A percentile compares a stretch with the other conserved stretches of the same genome.
These are phyloP conservation scores for Podaxis sp. DNA, from an alignment of 768 basidiomycete genomes.

Conservation along the genomic window DNA sequence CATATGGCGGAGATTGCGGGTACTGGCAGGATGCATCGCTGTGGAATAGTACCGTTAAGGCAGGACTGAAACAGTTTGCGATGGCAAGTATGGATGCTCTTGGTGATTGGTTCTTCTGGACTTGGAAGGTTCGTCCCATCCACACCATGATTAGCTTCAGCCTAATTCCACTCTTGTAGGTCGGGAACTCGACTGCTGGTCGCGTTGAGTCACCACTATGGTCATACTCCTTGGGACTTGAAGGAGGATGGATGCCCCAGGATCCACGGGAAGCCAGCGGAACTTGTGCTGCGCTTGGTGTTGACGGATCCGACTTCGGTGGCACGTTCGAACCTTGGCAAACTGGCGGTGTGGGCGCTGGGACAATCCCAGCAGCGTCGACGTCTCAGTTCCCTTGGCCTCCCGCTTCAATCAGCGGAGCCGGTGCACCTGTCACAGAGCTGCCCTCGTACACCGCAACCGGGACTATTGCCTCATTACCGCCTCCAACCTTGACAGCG, in stretches of 20 bases:
- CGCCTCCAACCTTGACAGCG: conserved; percentile 38
- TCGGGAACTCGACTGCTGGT: conserved; percentile 34
- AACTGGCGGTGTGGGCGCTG: conserved; percentile 63
- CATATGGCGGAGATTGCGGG: conserved; percentile 33
- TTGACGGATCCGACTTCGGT: conserved; percentile 31
- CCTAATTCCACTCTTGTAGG: conserved; percentile 22
- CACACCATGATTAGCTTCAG: neutral
- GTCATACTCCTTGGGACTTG: conserved; percentile 46
- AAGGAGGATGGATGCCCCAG: conserved; percentile 47
- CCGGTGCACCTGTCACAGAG: conserved; percentile 32
- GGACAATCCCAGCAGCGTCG: conserved; percentile 45
- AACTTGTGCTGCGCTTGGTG: conserved; percentile 57
- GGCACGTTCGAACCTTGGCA: conserved; percentile 59
- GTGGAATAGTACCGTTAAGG: conserved; percentile 44
- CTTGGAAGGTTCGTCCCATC: conserved; percentile 41
- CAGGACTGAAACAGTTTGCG: conserved; percentile 51
- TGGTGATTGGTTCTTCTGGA: conserved; percentile 49
- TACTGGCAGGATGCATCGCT: conserved; percentile 50
- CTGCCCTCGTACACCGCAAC: conserved; percentile 72
- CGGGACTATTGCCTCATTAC: conserved; percentile 57
- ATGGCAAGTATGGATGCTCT: conserved; percentile 47
- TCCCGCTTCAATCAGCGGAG: conserved; percentile 47
- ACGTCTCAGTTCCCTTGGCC: conserved; percentile 55
- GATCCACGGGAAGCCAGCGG: conserved; percentile 52
- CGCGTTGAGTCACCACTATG: conserved; percentile 44